Percentiles rank a stretch among this genome's conserved stretches.
phyloP scores from a whole-genome alignment of 176 grass and related monocot genomes.

The Echinochloa phyllopogon region DNA sequence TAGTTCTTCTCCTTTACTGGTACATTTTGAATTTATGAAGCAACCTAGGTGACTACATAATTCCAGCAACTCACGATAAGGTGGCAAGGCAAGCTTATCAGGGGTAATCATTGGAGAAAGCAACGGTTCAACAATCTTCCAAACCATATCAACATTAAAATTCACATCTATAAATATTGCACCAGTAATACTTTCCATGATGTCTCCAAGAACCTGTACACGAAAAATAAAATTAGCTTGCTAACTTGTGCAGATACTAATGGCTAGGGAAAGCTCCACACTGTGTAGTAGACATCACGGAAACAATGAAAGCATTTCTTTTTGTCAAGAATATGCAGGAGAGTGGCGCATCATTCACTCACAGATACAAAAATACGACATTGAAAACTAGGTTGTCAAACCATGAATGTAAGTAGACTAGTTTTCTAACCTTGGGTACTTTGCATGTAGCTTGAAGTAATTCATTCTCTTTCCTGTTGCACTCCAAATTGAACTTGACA shows the following conservation, averaged over 20 bases:
- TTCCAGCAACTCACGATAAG: conserved; percentile 84
- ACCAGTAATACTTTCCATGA: conserved; percentile 89
- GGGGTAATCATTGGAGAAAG: conserved; percentile 90
- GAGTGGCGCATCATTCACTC: neutral
- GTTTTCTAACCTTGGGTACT: conserved; percentile 79
- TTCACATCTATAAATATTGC: conserved; percentile 76
- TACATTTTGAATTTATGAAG: conserved; percentile 68
- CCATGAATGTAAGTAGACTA: conserved; percentile 17
- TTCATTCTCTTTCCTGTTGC: conserved; percentile 43
- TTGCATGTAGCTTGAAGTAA: conserved; percentile 55
- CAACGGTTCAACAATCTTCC: conserved; percentile 78
- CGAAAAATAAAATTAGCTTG: conserved; percentile 33
- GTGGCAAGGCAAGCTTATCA: conserved; percentile 82
- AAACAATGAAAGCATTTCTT: neutral
- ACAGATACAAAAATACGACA: neutral
- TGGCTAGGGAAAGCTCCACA: conserved; percentile 2
- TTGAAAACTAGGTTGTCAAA: neutral
- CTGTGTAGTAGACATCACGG: conserved; percentile 12
- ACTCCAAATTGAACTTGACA: conserved; percentile 55
- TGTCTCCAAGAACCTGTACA: conserved; percentile 86
- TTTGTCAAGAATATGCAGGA: neutral
- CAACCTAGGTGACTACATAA: conserved; percentile 83
- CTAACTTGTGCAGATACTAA: conserved; percentile 21
- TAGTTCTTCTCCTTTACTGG: conserved; percentile 65
- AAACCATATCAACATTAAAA: conserved; percentile 75